Percentiles rank a stretch among this genome's conserved stretches.
phyloP scores from a whole-genome alignment of 2,329 filamentous ascomycete genomes.

The Ophiostoma sp. region DNA sequence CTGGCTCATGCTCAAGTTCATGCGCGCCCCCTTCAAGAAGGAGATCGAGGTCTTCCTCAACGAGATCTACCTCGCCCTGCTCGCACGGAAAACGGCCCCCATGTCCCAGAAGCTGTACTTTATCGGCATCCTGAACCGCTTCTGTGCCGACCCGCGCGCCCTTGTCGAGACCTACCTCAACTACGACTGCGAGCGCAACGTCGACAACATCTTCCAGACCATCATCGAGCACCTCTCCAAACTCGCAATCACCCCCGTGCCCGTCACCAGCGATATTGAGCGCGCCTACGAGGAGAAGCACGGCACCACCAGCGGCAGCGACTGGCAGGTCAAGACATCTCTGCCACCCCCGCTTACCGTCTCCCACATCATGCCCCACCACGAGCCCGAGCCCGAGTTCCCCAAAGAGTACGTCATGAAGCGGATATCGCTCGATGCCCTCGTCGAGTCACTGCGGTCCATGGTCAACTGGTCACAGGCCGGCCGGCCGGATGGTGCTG shows the following conservation, averaged over 20 bases:
- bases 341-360: constrained; percentile 82
- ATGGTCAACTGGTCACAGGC: constrained; percentile 83
- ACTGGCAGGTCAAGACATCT: constrained; percentile 84
- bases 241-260: constrained; percentile 72
- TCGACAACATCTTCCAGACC: constrained; percentile 95
- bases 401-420: constrained; percentile 90
- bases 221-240: constrained; percentile 91
- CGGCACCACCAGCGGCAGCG: constrained; percentile 54
- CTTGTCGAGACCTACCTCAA: constrained; percentile 95
- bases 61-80: constrained; percentile 88
- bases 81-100: constrained; percentile 82
- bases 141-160: constrained; percentile 79
- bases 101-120: constrained; percentile 90
- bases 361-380: constrained; percentile 59
- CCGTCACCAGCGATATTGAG: constrained; percentile 70
- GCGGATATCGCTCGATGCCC: constrained; percentile 76
- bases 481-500: constrained; percentile 53
- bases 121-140: constrained; percentile 73
- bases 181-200: constrained; percentile 91
- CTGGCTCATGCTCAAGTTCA: constrained; percentile 91
- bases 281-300: constrained; percentile 80
- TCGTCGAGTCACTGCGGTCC: constrained; percentile 83
- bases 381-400: constrained; percentile 61
- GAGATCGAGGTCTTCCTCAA: constrained; percentile 97
- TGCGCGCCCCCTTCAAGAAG: constrained; percentile 95